Evolutionary conservation across 371 early-diverging fungal species (phyloP), one percentile per base, ranked within the genome.

Genomic region (Choanephora cucurbitarum): DNA sequence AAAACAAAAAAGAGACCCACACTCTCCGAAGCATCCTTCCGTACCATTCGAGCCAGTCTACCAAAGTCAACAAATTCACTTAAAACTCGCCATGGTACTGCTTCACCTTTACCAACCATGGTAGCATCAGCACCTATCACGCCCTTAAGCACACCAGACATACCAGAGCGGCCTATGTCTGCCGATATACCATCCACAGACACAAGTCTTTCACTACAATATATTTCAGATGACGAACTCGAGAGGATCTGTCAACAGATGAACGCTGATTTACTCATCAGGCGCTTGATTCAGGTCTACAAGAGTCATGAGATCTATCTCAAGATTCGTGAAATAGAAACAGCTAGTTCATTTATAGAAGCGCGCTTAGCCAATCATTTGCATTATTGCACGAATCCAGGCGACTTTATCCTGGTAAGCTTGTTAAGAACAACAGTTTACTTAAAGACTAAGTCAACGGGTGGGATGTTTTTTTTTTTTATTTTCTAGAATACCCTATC

Each of bases 311-410:
- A 74, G 40, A 62, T 70, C 1, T 74, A 56, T 41, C 18, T 58
- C 28, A 49, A 58, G 18, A 74, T 74, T 22, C 59, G 69, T 42
- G 70, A 75, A 14, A 71, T 71, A 31, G 75, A 75, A 55, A 68
- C 70, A 39, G 15, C 49, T 0, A 44, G 40, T 18, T 47, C 48
- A 7, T 22, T 67, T 5, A 54, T 72, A 32, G 66, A 72, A 32
- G 47, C 33, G 8, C 53, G 73, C 42, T 41, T 76, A n/a, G 33
- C 52, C 23, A 60, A 69, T 24, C 53, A 67, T 15, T 42, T 75
- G 5, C 49, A 57, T 19, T 44, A 60, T 44, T 64, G 66, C 19
- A 9, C 14, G 21, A 64, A 74, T 56, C 73, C 76, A 8, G 59
- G 68, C 28, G 48, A 46, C 28, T 76, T 72, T 47, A 52, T 76